phyloP scores from a whole-genome alignment of 2,329 filamentous ascomycete genomes.

The Diaporthe ilicicola region DNA sequence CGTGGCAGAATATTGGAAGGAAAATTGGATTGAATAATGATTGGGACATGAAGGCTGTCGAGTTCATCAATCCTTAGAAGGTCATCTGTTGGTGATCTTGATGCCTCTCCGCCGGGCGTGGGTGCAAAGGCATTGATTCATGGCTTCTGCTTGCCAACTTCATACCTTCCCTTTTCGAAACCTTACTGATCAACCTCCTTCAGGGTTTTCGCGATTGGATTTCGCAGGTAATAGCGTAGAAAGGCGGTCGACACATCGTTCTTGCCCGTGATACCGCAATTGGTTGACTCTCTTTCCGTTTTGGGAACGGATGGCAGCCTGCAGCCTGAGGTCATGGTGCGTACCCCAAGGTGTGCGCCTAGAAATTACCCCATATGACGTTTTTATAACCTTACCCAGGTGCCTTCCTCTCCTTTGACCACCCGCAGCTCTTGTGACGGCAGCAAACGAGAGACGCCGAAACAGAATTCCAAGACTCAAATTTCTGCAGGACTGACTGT shows the following conservation, averaged over 20 bases:
- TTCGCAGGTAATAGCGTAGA: neutral
- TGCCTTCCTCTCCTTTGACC: conserved; percentile 20
- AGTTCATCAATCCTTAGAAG: no score
- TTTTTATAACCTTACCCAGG: conserved; percentile 12
- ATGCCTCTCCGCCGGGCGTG: neutral
- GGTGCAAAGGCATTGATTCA: neutral
- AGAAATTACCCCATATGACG: conserved; percentile 16
- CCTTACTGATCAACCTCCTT: neutral
- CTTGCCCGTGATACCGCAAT: neutral
- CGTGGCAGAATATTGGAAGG: neutral
- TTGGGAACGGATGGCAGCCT: neutral
- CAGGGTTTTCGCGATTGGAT: no score
- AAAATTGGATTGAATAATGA: neutral
- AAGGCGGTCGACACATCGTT: neutral
- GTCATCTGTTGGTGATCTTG: neutral
- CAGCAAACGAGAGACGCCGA: neutral
- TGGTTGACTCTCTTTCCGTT: conserved; percentile 12
- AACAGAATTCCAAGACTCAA: conserved; percentile 17
- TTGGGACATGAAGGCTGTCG: no score
- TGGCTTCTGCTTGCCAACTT: neutral
- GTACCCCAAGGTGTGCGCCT: conserved; percentile 18
- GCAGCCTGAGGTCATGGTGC: neutral
- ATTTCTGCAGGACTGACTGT: neutral
- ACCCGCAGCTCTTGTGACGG: neutral
- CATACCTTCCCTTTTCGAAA: neutral